Evolutionary conservation across 257 asterid genomes (phyloP).

Genomic region (Gynochthodes officinalis): DNA sequence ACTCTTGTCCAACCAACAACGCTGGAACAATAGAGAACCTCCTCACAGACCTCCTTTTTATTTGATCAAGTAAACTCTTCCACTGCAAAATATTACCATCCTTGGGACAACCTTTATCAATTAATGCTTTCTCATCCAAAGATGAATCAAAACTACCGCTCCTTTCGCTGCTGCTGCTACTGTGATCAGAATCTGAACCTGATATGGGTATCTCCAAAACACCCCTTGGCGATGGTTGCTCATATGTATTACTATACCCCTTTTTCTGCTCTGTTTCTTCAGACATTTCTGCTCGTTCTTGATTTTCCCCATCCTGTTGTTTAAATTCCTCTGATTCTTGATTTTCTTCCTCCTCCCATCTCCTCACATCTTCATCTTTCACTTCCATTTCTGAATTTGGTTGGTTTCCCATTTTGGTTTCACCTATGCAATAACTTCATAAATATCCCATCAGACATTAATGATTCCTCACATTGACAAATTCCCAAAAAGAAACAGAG

Average conservation of each 20-base stretch:
- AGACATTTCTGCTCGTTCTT: conserved; percentile 3
- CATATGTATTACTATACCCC: conserved; percentile 17
- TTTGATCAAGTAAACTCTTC: conserved; percentile 55
- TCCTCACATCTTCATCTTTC: conserved; percentile 4
- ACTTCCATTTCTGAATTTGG: conserved; percentile 9
- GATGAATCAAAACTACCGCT: conserved; percentile 34
- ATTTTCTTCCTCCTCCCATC: conserved; percentile 3
- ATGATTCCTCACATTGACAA: neutral
- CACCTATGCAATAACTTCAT: conserved; percentile 18
- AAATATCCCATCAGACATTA: neutral
- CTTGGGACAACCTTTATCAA: conserved; percentile 17
- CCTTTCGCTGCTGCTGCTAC: conserved; percentile 34
- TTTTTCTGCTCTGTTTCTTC: neutral
- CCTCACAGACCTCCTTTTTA: conserved; percentile 47
- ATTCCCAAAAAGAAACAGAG: neutral
- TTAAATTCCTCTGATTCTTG: conserved; percentile 1
- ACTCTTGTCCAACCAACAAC: conserved; percentile 30
- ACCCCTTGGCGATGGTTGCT: conserved; percentile 64
- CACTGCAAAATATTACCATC: conserved; percentile 47
- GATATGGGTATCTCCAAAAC: conserved; percentile 61
- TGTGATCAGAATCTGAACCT: conserved; percentile 41
- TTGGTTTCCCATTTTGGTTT: conserved; percentile 10
- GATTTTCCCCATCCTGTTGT: conserved; percentile 6
- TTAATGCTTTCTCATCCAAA: conserved; percentile 23
- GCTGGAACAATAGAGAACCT: conserved; percentile 31